Evolutionary conservation across 805 yeast genomes (phyloP).

Genomic region (Metschnikowia reukaufii): DNA sequence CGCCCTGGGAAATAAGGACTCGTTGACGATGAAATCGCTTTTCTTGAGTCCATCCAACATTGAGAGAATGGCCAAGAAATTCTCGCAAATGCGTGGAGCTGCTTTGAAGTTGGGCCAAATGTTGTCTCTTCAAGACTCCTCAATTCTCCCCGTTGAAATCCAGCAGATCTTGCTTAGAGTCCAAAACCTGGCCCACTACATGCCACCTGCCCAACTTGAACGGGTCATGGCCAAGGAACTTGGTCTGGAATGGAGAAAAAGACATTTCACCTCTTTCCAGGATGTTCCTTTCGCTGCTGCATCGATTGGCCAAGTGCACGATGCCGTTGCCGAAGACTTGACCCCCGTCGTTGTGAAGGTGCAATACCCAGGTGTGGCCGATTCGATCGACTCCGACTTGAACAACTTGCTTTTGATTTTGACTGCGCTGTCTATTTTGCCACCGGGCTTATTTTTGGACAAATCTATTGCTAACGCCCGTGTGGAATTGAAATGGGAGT

Average conservation of each 20-base stretch:
- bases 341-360: conserved; percentile 89
- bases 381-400: conserved; percentile 90
- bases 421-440: conserved; percentile 83
- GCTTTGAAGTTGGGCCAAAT: conserved; percentile 97
- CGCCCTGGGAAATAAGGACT: conserved; percentile 49
- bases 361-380: conserved; percentile 96
- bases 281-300: conserved; percentile 96
- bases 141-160: conserved; percentile 80
- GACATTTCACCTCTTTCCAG: conserved; percentile 68
- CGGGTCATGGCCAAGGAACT: conserved; percentile 69
- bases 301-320: conserved; percentile 95
- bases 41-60: conserved; percentile 80
- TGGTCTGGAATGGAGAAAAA: conserved; percentile 75
- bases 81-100: conserved; percentile 97
- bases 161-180: conserved; percentile 79
- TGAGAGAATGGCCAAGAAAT: conserved; percentile 82
- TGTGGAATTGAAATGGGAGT: conserved; percentile 93
- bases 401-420: conserved; percentile 78
- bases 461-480: conserved; percentile 92
- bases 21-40: conserved; percentile 53
- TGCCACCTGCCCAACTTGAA: conserved; percentile 91
- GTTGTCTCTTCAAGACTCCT: conserved; percentile 90
- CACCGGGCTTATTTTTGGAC: conserved; percentile 89
- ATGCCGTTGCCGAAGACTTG: conserved; percentile 65
- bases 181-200: conserved; percentile 92